Percentiles rank a stretch among this genome's conserved stretches.
phyloP scores from a whole-genome alignment of 345 rosid genomes.

The Hevea brasiliensis region DNA sequence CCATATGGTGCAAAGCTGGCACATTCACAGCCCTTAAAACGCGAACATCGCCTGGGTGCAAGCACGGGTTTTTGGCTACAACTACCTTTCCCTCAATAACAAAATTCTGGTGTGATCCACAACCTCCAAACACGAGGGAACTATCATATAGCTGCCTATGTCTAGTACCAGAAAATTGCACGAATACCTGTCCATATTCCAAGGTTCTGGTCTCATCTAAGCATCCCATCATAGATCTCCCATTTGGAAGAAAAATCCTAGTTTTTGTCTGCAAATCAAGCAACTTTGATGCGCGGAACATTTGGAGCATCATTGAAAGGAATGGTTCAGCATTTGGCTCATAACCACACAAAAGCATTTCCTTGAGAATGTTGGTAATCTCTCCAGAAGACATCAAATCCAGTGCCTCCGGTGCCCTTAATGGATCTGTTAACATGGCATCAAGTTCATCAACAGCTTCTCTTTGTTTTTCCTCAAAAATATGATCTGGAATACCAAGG shows the following conservation, averaged over 20 bases:
- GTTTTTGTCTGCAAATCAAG: conserved; percentile 62
- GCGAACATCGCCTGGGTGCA: conserved; percentile 73
- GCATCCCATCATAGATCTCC: conserved; percentile 90
- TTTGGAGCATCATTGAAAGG: conserved; percentile 90
- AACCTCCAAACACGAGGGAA: background rate
- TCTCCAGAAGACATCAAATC: conserved; percentile 77
- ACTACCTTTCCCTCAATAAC: conserved; percentile 39
- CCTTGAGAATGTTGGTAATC: conserved; percentile 53
- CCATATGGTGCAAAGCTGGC: conserved; percentile 59
- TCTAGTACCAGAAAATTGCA: conserved; percentile 44
- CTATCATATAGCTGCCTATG: background rate
- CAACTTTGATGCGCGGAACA: conserved; percentile 70
- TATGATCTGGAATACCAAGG: conserved; percentile 43
- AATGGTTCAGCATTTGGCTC: conserved; percentile 73
- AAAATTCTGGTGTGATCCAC: conserved; percentile 7
- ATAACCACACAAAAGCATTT: conserved; percentile 70
- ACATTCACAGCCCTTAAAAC: conserved; percentile 52
- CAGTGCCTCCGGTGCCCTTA: conserved; percentile 66
- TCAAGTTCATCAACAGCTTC: conserved; percentile 61
- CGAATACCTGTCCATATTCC: conserved; percentile 74
- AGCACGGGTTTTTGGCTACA: conserved; percentile 69
- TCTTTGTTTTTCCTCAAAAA: conserved; percentile 59
- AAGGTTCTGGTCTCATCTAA: conserved; percentile 73
- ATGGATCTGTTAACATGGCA: conserved; percentile 57
- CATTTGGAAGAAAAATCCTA: conserved; percentile 54